Evolutionary conservation across 1,139 yeast species (phyloP).

Genomic region (Geotrichum candidum): DNA sequence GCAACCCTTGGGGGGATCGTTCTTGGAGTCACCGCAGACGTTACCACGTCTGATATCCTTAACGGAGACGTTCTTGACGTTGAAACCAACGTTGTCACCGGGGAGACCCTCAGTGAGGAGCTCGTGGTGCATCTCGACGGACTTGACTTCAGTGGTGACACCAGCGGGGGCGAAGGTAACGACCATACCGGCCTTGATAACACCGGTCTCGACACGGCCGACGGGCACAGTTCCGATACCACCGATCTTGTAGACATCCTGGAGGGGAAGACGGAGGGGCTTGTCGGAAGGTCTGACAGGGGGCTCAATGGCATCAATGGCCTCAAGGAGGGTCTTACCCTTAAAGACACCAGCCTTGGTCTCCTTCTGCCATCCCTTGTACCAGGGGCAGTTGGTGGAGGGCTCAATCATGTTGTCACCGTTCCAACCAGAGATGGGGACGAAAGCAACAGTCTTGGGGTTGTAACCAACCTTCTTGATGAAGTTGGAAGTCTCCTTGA

Average conservation of each 20-base stretch:
- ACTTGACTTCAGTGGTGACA: slow-evolving; percentile 89
- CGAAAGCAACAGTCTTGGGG: slow-evolving; percentile 89
- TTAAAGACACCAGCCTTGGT: slow-evolving; percentile 71
- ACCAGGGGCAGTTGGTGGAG: slow-evolving; percentile 80
- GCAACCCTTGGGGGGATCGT: slow-evolving; percentile 84
- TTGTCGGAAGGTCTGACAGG: slow-evolving; percentile 81
- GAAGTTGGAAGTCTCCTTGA: slow-evolving; percentile 81
- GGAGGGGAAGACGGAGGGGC: slow-evolving; percentile 88
- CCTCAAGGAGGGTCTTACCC: slow-evolving; percentile 85
- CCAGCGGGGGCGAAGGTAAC: slow-evolving; percentile 88
- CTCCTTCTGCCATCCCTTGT: slow-evolving; percentile 87
- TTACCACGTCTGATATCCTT: slow-evolving; percentile 94
- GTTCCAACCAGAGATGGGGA: slow-evolving; percentile 90
- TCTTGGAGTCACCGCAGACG: slow-evolving; percentile 93
- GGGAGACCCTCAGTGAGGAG: slow-evolving; percentile 78
- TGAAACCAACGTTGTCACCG: slow-evolving; percentile 95
- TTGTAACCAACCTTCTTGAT: slow-evolving; percentile 65
- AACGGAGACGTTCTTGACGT: slow-evolving; percentile 90
- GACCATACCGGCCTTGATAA: slow-evolving; percentile 87
- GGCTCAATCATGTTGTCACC: slow-evolving; percentile 91
- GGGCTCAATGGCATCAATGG: slow-evolving; percentile 82
- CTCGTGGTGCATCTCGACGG: slow-evolving; percentile 94
- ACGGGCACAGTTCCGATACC: slow-evolving; percentile 94
- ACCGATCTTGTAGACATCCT: slow-evolving; percentile 90
- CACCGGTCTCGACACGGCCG: slow-evolving; percentile 92